Conservation (phyloP, 176 grass and related monocot species). For the Avena eriantha region DNA sequence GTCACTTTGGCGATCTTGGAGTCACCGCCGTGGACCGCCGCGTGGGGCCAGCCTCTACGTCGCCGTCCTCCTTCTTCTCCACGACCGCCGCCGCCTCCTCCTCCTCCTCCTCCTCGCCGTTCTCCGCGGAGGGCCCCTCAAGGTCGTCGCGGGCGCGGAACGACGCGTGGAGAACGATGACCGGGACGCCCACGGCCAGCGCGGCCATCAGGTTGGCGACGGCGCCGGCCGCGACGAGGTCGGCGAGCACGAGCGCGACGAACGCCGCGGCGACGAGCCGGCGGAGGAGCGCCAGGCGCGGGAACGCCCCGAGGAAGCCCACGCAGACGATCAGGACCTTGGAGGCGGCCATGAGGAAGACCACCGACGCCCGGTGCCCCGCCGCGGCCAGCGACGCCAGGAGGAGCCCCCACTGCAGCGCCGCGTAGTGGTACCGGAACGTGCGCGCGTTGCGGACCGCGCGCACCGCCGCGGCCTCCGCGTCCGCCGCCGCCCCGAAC, state of each 20-base stretch:
- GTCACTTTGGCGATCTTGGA: slow-evolving; percentile 54
- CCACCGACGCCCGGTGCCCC: slow-evolving; percentile 62
- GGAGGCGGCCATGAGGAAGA: slow-evolving; percentile 87
- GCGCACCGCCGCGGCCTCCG: slow-evolving; percentile 80
- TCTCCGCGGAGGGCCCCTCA: slow-evolving; percentile 46
- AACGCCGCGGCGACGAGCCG: slow-evolving; percentile 61
- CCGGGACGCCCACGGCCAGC: slow-evolving; percentile 53
- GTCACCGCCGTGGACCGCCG: slow-evolving; percentile 44
- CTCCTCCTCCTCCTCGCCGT: slow-evolving; percentile 11
- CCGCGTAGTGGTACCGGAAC: slow-evolving; percentile 78
- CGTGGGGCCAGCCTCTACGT: slow-evolving; percentile 55
- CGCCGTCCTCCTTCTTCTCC: slow-evolving; percentile 82
- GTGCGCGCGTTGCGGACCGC: slow-evolving; percentile 73
- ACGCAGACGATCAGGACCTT: slow-evolving; percentile 81
- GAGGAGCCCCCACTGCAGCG: slow-evolving; percentile 72
- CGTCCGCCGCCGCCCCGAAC: slow-evolving; percentile 60
- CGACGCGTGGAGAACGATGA: slow-evolving; percentile 66
- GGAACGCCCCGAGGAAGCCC: slow-evolving; percentile 69
- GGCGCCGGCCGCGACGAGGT: slow-evolving; percentile 57
- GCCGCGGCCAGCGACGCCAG: slow-evolving; percentile 65
- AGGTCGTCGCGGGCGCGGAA: slow-evolving; percentile 80
- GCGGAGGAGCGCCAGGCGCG: slow-evolving; percentile 62
- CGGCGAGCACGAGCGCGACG: slow-evolving; percentile 62
- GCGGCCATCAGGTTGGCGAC: slow-evolving; percentile 62
- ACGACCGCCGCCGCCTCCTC: slow-evolving; percentile 48